Percentiles rank a stretch among this genome's conserved stretches.
Conservation (phyloP, 345 rosid species). For the Corchorus olitorius region DNA sequence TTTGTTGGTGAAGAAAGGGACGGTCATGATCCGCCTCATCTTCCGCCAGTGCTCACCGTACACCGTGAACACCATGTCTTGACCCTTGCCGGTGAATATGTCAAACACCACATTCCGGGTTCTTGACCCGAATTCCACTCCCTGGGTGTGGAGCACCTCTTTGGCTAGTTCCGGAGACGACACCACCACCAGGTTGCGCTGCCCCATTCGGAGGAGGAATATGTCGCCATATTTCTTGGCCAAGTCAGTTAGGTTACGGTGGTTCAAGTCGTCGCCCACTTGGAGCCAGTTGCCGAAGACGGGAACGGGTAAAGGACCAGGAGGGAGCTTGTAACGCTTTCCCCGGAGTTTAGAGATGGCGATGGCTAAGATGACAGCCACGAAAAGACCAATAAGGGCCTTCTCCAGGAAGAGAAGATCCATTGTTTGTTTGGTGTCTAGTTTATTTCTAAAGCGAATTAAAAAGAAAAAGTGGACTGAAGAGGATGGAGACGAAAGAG, state of each 20-base stretch:
- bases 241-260: conserved; percentile 75
- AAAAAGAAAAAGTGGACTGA: background rate
- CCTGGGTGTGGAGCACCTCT: conserved; percentile 88
- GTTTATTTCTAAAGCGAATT: too few relatives aligned
- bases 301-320: conserved; percentile 94
- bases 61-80: conserved; percentile 98
- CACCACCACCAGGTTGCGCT: conserved; percentile 85
- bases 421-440: conserved; percentile 36
- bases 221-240: conserved; percentile 84
- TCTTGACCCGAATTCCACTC: conserved; percentile 91
- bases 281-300: conserved; percentile 99
- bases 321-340: conserved; percentile 81
- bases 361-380: conserved; percentile 63
- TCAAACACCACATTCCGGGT: conserved; percentile 95
- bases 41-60: conserved; percentile 99
- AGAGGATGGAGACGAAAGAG: background rate
- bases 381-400: conserved; percentile 73
- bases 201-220: conserved; percentile 90
- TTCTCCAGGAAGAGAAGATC: conserved; percentile 88
- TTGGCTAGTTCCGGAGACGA: conserved; percentile 87
- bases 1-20: conserved; percentile 93
- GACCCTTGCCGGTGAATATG: conserved; percentile 95
- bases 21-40: conserved; percentile 99
- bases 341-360: conserved; percentile 80
- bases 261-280: conserved; percentile 95